Percentiles rank a stretch among this genome's conserved stretches.
Evolutionary conservation across 257 asterid species (phyloP).

Genomic region (Capsicum rhomboideum): DNA sequence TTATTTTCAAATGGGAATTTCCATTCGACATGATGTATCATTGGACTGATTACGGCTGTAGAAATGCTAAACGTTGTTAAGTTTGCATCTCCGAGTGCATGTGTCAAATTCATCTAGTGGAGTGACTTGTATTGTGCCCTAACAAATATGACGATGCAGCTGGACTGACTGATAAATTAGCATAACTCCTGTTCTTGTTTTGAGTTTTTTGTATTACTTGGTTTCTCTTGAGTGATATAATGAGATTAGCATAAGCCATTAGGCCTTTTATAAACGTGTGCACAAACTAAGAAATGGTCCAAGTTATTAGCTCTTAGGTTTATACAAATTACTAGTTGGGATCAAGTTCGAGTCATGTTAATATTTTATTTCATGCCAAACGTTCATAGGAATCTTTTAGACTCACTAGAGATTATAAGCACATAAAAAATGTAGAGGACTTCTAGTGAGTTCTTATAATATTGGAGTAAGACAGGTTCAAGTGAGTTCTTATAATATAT

Average conservation of each 20-base stretch:
- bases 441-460: neutral
- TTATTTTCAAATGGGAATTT: neutral
- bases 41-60: too few relatives aligned
- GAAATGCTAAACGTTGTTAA: too few relatives aligned
- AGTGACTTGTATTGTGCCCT: neutral
- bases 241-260: neutral
- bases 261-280: neutral
- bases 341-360: neutral
- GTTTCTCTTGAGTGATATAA: neutral
- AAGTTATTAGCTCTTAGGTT: neutral
- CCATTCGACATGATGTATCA: neutral
- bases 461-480: neutral
- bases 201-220: neutral
- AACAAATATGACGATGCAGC: neutral
- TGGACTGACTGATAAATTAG: neutral
- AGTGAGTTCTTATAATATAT: neutral
- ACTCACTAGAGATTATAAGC: neutral
- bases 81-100: neutral
- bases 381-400: neutral
- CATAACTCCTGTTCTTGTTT: neutral
- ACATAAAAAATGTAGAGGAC: neutral
- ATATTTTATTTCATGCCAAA: neutral
- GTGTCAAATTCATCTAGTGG: neutral
- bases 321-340: neutral
- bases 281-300: neutral